Base-by-base conservation (phyloP, 1,284 basidiomycete species). In the Apiotrichum mycotoxinovorans region DNA sequence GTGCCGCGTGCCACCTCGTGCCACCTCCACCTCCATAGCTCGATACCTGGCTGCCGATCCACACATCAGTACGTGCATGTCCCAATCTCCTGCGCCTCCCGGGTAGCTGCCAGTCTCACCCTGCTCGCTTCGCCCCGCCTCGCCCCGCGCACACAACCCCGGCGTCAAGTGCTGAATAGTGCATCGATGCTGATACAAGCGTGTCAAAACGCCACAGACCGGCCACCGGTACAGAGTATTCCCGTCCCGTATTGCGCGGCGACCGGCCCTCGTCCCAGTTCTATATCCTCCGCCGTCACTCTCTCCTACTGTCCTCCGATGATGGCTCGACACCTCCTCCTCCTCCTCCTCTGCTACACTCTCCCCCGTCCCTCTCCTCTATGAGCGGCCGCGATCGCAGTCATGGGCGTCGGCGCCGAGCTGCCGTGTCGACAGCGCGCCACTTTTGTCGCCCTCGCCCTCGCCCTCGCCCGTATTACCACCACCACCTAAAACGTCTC, bases 111-210 rank as follows among this genome's bases (percentile, higher is more conserved):
- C n/a, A n/a, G n/a, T n/a, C n/a, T n/a, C n/a, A n/a, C n/a, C n/a
- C 35, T 18, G 14, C 17, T 37, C 35, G 30, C 30, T 12, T 30
- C 30, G 30, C 14, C 35, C 35, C 35, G 4, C 35, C 35, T 37
- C 35, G 4, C 30, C 30, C 30, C 30, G 30, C 30, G 30, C n/a
- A n/a, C n/a, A n/a, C n/a, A n/a, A n/a, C 12, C 30, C 30, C 30
- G 30, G n/a, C n/a, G n/a, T n/a, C 20, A 52, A 57, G 54, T 60
- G 55, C 57, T 62, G 61, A 65, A 63, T 63, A 61, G 63, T 67
- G 63, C 61, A 66, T 66, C 61, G 58, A 67, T 67, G 66, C 64
- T 66, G 56, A 66, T 67, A 66, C 66, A 67, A 63, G 56, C 63
- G 58, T 63, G 57, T n/a, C 52, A 51, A 35, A 55, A 51, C 53